phyloP scores from a whole-genome alignment of 2,329 filamentous ascomycete genomes.

The Epichloe sylvatica region DNA sequence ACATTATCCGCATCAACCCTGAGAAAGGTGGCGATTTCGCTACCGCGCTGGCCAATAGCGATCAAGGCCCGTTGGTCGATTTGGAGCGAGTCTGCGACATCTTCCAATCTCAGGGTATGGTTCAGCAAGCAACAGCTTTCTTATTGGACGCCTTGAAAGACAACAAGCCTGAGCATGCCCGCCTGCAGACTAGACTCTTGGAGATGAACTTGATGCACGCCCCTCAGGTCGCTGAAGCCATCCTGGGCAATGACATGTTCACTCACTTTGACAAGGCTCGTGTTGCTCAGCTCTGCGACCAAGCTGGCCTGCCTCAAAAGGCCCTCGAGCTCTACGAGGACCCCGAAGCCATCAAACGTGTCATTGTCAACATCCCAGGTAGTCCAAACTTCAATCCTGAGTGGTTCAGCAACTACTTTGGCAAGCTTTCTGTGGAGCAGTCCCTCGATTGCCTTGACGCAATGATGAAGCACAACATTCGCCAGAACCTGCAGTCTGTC shows the following conservation, averaged over 20 bases:
- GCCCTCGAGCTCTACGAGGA: constrained; percentile 94
- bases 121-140: constrained; percentile 97
- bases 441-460: constrained; percentile 87
- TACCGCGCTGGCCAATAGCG: constrained; percentile 77
- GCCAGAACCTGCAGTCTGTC: constrained; percentile 87
- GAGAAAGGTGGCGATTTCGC: constrained; percentile 95
- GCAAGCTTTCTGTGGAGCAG: constrained; percentile 87
- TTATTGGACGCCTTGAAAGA: constrained; percentile 88
- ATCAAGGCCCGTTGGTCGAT: constrained; percentile 76
- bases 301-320: constrained; percentile 73
- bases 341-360: constrained; percentile 76
- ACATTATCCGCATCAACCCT: constrained; percentile 80
- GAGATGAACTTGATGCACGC: constrained; percentile 98
- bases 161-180: constrained; percentile 84
- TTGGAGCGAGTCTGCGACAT: constrained; percentile 92
- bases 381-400: constrained; percentile 79
- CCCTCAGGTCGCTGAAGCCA: constrained; percentile 93
- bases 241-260: constrained; percentile 97
- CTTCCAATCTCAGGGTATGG: constrained; percentile 95
- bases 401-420: constrained; percentile 86
- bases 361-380: constrained; percentile 66
- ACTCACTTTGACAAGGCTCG: constrained; percentile 87
- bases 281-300: constrained; percentile 83
- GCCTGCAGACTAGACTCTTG: constrained; percentile 82
- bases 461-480: constrained; percentile 94